phyloP scores from a whole-genome alignment of 805 yeast genomes.

The Kluyveromyces nonfermentans region DNA sequence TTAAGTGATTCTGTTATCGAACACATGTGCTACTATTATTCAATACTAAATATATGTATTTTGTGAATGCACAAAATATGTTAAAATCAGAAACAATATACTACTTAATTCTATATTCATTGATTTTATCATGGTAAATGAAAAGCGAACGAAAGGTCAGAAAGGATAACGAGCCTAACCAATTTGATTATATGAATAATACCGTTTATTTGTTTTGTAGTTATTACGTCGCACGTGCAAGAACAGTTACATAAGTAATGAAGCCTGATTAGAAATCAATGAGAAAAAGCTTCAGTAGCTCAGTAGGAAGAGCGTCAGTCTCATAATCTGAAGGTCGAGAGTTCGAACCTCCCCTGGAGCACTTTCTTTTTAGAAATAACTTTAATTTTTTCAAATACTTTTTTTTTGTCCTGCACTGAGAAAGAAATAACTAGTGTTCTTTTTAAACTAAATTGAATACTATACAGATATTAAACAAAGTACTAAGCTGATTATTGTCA shows the following conservation, averaged over 20 bases:
- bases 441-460: not conserved
- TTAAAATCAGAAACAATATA: too few species aligned
- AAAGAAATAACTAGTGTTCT: not conserved
- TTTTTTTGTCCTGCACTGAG: not conserved
- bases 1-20: too few species aligned
- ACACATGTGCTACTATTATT: too few species aligned
- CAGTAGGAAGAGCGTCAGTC: constrained; percentile 53
- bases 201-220: not conserved
- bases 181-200: too few species aligned
- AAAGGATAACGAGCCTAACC: too few species aligned
- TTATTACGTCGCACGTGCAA: not conserved
- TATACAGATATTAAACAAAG: not conserved
- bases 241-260: too few species aligned
- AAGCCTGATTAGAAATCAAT: too few species aligned
- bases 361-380: constrained; percentile 17
- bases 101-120: too few species aligned
- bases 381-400: not conserved
- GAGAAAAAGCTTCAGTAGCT: constrained; percentile 43
- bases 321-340: constrained; percentile 49
- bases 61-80: too few species aligned
- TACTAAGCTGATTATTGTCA: not conserved
- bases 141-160: too few species aligned
- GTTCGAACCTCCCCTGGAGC: constrained; percentile 47
- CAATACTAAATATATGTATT: too few species aligned
- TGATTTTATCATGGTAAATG: too few species aligned